A percentile compares a stretch with the other conserved stretches of the same genome.
phyloP scores from a whole-genome alignment of 2,329 filamentous ascomycete species.

The Aspergillus brunneoviolaceus region DNA sequence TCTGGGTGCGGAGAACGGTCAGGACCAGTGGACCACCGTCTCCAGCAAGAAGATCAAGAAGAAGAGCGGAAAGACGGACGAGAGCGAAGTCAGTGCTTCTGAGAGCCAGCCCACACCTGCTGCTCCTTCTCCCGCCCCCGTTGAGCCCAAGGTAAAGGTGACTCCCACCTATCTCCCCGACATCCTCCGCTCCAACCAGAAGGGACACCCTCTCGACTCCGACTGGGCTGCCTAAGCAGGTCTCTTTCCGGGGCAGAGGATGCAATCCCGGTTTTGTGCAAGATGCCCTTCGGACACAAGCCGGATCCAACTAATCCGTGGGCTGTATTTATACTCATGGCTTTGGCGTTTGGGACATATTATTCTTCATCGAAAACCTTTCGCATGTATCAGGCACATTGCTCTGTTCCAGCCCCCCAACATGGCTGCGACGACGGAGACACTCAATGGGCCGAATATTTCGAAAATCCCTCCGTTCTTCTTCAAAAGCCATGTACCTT shows the following conservation, averaged over 20 bases:
- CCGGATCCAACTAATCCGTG: slow-evolving; percentile 17
- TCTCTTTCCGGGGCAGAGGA: slow-evolving; percentile 3
- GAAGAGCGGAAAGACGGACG: slow-evolving; percentile 41
- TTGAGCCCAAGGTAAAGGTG: slow-evolving; percentile 37
- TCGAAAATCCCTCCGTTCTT: slow-evolving; percentile 7
- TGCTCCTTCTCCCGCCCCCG: slow-evolving; percentile 22
- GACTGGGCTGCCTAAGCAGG: slow-evolving; percentile 43
- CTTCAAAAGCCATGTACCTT: slow-evolving; percentile 16
- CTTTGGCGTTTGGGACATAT: slow-evolving; percentile 35
- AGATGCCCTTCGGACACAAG: background rate
- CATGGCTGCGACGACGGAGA: slow-evolving; percentile 7
- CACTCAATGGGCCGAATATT: slow-evolving; percentile 11
- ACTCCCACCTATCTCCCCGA: slow-evolving; percentile 37
- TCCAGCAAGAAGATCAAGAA: slow-evolving; percentile 59
- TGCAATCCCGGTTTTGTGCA: slow-evolving; percentile 1
- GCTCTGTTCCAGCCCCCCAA: slow-evolving; percentile 19
- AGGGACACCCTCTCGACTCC: slow-evolving; percentile 47
- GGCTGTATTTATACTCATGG: slow-evolving; percentile 35
- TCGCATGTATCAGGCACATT: slow-evolving; percentile 18
- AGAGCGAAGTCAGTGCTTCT: slow-evolving; percentile 46
- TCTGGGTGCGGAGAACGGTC: slow-evolving; percentile 46
- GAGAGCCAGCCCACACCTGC: slow-evolving; percentile 31
- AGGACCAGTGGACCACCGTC: slow-evolving; percentile 62
- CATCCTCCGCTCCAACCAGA: slow-evolving; percentile 32
- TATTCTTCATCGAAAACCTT: slow-evolving; percentile 28